Percentiles rank a stretch among this genome's conserved stretches.
phyloP scores from a whole-genome alignment of 2,329 filamentous ascomycete genomes.

The Pyrenochaeta sp. region DNA sequence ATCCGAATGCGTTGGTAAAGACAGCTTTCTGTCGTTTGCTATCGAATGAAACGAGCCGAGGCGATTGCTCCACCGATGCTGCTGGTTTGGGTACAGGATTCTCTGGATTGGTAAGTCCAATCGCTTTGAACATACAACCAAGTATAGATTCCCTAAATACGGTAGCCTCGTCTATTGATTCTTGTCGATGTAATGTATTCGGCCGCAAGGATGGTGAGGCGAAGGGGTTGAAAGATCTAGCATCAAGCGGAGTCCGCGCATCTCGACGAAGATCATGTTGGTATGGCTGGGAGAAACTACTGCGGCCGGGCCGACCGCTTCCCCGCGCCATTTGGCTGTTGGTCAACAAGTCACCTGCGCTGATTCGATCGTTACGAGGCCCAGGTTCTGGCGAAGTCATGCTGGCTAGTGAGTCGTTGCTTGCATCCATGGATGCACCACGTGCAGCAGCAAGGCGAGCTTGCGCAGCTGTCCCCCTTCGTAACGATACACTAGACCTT shows the following conservation, averaged over 20 bases:
- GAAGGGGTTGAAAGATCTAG: constrained; percentile 54
- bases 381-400: constrained; percentile 36
- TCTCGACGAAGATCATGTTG: constrained; percentile 53
- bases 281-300: constrained; percentile 60
- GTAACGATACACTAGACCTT: constrained; percentile 72
- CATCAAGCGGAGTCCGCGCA: constrained; percentile 55
- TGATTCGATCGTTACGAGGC: constrained; percentile 44
- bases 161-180: constrained; percentile 86
- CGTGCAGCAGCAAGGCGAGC: constrained; percentile 64
- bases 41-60: constrained; percentile 84
- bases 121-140: constrained; percentile 94
- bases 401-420: constrained; percentile 26
- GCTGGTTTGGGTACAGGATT: constrained; percentile 68
- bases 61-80: constrained; percentile 83
- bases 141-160: constrained; percentile 89
- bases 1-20: constrained; percentile 88
- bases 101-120: constrained; percentile 78
- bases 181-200: constrained; percentile 70
- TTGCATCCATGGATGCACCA: constrained; percentile 40
- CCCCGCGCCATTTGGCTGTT: constrained; percentile 76
- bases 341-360: constrained; percentile 76
- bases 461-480: constrained; percentile 81
- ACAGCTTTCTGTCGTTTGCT: constrained; percentile 79
- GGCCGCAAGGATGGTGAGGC: constrained; percentile 40
- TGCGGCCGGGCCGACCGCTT: constrained; percentile 58